Evolutionary conservation across 129 eudicot species (phyloP).

Genomic region (Chrysanthemum makinoi): DNA sequence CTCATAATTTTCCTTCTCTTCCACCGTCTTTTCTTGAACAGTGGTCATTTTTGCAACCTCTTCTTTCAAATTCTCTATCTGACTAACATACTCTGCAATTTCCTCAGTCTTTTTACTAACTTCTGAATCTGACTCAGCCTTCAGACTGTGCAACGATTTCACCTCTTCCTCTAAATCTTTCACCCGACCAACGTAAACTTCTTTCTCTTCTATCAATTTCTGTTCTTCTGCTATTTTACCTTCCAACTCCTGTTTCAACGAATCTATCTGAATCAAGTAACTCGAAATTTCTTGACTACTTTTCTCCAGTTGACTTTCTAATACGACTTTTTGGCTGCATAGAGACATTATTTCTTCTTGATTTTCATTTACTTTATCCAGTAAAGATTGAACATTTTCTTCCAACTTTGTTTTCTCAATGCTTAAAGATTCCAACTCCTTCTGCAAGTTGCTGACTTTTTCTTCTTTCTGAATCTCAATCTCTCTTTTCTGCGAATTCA

Average conservation of each 20-base stretch:
- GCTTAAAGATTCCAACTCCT: conserved; percentile 41
- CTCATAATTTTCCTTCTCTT: conserved; percentile 51
- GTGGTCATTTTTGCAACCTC: conserved; percentile 41
- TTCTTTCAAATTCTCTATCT: conserved; percentile 43
- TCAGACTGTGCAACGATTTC: conserved; percentile 30
- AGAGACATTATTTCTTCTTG: conserved; percentile 50
- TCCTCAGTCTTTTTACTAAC: conserved; percentile 32
- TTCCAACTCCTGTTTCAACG: conserved; percentile 52
- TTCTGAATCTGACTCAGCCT: conserved; percentile 43
- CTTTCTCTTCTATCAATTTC: conserved; percentile 55
- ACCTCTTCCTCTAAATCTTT: conserved; percentile 37
- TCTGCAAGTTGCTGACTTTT: conserved; percentile 41
- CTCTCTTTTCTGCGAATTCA: conserved; percentile 48
- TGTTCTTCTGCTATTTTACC: conserved; percentile 44
- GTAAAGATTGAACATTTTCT: conserved; percentile 38
- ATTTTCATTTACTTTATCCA: conserved; percentile 40
- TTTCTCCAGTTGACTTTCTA: conserved; percentile 48
- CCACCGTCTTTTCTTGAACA: conserved; percentile 35
- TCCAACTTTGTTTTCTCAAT: conserved; percentile 45
- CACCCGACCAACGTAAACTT: conserved; percentile 24
- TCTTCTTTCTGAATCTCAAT: conserved; percentile 63
- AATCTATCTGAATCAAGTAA: conserved; percentile 47
- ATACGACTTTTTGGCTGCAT: conserved; percentile 40
- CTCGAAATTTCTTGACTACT: conserved; percentile 48
- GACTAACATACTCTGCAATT: conserved; percentile 39